phyloP scores from a whole-genome alignment of 768 basidiomycete genomes.

The Pseudohyphozyma bogoriensis region DNA sequence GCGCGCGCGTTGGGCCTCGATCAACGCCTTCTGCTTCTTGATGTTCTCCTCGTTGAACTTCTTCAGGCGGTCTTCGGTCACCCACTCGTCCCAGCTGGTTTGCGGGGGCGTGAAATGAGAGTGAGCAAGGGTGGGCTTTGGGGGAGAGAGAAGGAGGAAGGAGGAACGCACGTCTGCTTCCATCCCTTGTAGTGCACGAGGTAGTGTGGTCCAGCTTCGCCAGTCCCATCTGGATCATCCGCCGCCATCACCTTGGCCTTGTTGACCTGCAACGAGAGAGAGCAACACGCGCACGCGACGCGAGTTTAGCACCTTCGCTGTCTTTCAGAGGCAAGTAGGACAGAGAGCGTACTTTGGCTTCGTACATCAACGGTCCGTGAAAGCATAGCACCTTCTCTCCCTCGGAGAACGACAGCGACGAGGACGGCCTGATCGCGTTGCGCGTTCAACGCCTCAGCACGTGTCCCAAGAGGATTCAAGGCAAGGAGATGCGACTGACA shows the following conservation, averaged over 20 bases:
- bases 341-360: slow-evolving; percentile 63
- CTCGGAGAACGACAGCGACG: slow-evolving; percentile 45
- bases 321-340: not conserved
- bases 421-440: too few species aligned
- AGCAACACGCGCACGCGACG: not conserved
- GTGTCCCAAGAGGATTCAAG: too few species aligned
- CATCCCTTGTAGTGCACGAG: slow-evolving; percentile 99
- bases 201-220: slow-evolving; percentile 61
- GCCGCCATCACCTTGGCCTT: slow-evolving; percentile 22
- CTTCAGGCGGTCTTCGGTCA: slow-evolving; percentile 64
- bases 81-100: slow-evolving; percentile 94
- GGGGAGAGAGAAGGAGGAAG: slow-evolving; percentile 32
- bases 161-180: slow-evolving; percentile 72
- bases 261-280: slow-evolving; percentile 9
- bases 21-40: slow-evolving; percentile 60
- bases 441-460: too few species aligned
- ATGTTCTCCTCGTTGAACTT: slow-evolving; percentile 76
- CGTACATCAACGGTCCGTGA: slow-evolving; percentile 90
- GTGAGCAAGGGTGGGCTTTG: not conserved
- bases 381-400: slow-evolving; percentile 84
- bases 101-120: not conserved
- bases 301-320: not conserved
- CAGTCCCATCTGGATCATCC: slow-evolving; percentile 16
- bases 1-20: slow-evolving; percentile 41
- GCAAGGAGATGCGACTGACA: too few species aligned